Conservation (phyloP, 305 asterid genomes). For the Petunia hybrid region DNA sequence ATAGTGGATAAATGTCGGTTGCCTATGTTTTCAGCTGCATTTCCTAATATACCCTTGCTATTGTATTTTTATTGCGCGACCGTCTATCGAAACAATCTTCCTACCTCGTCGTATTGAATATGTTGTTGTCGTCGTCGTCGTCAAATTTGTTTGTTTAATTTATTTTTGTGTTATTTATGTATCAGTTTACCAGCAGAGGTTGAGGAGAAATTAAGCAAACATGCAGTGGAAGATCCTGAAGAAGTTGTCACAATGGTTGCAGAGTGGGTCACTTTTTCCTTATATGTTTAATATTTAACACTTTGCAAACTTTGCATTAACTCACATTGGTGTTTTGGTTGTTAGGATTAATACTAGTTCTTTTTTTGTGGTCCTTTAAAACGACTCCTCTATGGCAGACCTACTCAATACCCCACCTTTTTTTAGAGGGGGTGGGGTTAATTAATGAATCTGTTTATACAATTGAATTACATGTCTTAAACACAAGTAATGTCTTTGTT, state of each 20-base stretch:
- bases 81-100: too few species aligned
- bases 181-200: slow-evolving; percentile 52
- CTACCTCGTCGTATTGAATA: background rate
- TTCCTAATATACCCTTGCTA: slow-evolving; percentile 33
- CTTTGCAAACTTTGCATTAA: slow-evolving; percentile 44
- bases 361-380: slow-evolving; percentile 51
- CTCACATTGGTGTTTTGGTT: slow-evolving; percentile 44
- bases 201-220: slow-evolving; percentile 60
- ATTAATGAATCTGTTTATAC: background rate
- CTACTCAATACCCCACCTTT: slow-evolving; percentile 41
- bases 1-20: slow-evolving; percentile 49
- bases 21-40: slow-evolving; percentile 42
- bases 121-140: background rate
- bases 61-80: too few species aligned
- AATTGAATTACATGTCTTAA: background rate
- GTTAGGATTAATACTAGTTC: slow-evolving; percentile 38
- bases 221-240: slow-evolving; percentile 88
- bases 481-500: background rate
- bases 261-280: slow-evolving; percentile 55
- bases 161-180: slow-evolving; percentile 18
- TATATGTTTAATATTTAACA: slow-evolving; percentile 22
- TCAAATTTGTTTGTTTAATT: slow-evolving; percentile 35
- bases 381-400: slow-evolving; percentile 41
- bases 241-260: slow-evolving; percentile 85
- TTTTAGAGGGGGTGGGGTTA: too few species aligned